Percentiles rank a stretch among this genome's conserved stretches.
Evolutionary conservation across 306 rosid species (phyloP).

Genomic region (Erythrophleum fordii): DNA sequence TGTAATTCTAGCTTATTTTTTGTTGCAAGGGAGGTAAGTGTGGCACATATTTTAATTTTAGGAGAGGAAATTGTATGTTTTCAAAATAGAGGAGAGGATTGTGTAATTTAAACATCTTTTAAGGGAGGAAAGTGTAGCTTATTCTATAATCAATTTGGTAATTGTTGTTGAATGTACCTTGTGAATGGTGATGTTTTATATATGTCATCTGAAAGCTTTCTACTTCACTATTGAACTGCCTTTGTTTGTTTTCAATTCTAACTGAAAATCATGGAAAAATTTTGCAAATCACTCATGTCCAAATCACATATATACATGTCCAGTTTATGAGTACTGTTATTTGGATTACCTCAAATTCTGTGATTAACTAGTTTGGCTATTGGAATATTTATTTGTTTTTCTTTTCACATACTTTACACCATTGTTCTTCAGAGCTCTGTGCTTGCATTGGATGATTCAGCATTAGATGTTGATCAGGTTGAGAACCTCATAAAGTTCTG

Average conservation of each 20-base stretch:
- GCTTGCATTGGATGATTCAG: constrained; percentile 85
- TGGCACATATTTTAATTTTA: too few species aligned
- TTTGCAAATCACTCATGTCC: constrained; percentile 3
- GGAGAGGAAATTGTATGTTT: too few species aligned
- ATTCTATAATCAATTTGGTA: not conserved
- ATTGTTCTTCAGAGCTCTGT: constrained; percentile 64
- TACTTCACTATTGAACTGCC: constrained; percentile 20
- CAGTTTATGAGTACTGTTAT: not conserved
- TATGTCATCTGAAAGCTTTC: constrained; percentile 13
- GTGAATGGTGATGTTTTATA: not conserved
- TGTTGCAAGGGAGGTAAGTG: too few species aligned
- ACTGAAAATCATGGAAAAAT: not conserved
- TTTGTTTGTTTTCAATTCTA: not conserved
- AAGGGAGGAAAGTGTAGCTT: not conserved
- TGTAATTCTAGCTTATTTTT: too few species aligned
- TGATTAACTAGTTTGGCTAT: not conserved
- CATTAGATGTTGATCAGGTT: constrained; percentile 80
- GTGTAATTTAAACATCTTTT: too few species aligned
- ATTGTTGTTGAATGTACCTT: not conserved
- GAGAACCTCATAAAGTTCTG: constrained; percentile 96
- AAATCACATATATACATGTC: constrained; percentile 7
- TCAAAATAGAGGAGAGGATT: too few species aligned
- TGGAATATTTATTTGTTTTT: not conserved
- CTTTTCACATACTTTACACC: constrained; percentile 32
- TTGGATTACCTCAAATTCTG: not conserved